Base-by-base conservation (phyloP, 2,329 filamentous ascomycete genomes). In the Trichoderma asperellum region DNA sequence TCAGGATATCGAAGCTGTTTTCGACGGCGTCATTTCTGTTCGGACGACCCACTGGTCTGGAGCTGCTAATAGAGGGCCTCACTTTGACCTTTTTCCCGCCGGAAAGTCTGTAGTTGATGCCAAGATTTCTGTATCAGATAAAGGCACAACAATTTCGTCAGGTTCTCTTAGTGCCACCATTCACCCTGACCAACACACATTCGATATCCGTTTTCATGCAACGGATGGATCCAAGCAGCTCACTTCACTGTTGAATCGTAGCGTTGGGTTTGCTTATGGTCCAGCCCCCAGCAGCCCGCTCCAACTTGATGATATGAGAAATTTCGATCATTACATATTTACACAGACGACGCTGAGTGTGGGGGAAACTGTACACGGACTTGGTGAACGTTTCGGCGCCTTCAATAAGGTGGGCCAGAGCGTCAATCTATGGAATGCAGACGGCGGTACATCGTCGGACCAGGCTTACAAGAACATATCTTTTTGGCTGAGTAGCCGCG, bases 401-500 rank as follows among this genome's bases (percentile, higher is more conserved):
- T 92, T 91, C 79, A 91, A 92, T 77, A 93, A 92, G 77, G 88
- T 93, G 53, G 91, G 91, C 14, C 91, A 94, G 77, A 83, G 85
- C 14, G 81, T 94, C 10, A 83, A 87, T 68, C 84, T 94, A 8
- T 89, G 86, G 86, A 89, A 89, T 72, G 84, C 85, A 16, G 87
- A 89, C 73, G 87, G 87, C 6, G 90, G 90, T 11, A 92, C 90
- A 0, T 89, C 86, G 0, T 89, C 86, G 72, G 89, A 91, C 68
- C 89, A 91, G 76, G 89, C 89, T 0, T 92, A 92, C 79, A 92
- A 92, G 80, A 92, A 92, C 75, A 79, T 92, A 2, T 86, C 88
- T 0, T 91, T 92, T 77, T 92, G 88, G 85, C 81, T 92, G 72
- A 91, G 87, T 75, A 91, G 88, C 14, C 84, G 86, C n/a, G 91